These are phyloP conservation scores for Aureobasidium sp. DNA, from an alignment of 2,329 filamentous ascomycete genomes.

Conservation along the genomic window DNA sequence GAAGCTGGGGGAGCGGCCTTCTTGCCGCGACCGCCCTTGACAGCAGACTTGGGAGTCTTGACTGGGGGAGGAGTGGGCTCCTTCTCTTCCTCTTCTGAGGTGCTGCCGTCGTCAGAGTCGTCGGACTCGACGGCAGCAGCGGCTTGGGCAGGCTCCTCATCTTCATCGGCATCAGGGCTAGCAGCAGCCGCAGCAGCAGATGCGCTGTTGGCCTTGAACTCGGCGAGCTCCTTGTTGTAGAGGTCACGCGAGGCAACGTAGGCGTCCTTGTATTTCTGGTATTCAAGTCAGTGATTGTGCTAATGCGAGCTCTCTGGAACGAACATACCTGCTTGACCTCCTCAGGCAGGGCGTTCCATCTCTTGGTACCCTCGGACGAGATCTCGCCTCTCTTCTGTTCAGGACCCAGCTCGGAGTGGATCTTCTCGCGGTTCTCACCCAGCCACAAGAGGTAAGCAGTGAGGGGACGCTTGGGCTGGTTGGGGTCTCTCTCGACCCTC, in stretches of 20 bases:
- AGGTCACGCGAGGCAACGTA: constrained; percentile 49
- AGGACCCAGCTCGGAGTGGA: constrained; percentile 56
- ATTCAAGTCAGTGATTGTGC: background rate
- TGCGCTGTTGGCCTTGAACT: constrained; percentile 44
- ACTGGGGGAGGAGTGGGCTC: constrained; percentile 24
- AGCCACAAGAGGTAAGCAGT: constrained; percentile 96
- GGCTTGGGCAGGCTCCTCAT: background rate
- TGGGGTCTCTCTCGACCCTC: constrained; percentile 60
- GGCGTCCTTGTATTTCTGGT: constrained; percentile 45
- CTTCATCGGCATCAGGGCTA: constrained; percentile 23
- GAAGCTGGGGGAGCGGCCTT: constrained; percentile 25
- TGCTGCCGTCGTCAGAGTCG: constrained; percentile 18
- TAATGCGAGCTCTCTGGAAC: background rate
- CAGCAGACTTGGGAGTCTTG: constrained; percentile 22
- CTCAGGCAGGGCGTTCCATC: constrained; percentile 72
- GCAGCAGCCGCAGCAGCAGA: constrained; percentile 35
- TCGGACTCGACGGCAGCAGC: constrained; percentile 11
- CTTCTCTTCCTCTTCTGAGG: constrained; percentile 27
- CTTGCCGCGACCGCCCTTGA: constrained; percentile 16
- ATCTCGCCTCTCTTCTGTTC: constrained; percentile 64
- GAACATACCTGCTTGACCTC: constrained; percentile 56
- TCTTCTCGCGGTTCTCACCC: constrained; percentile 75
- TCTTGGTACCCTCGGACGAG: constrained; percentile 73
- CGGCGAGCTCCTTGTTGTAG: constrained; percentile 47
- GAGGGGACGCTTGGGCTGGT: constrained; percentile 86